Percentiles rank a stretch among this genome's conserved stretches.
phyloP scores from a whole-genome alignment of 2,329 filamentous ascomycete species.

The Scedosporium boydii region DNA sequence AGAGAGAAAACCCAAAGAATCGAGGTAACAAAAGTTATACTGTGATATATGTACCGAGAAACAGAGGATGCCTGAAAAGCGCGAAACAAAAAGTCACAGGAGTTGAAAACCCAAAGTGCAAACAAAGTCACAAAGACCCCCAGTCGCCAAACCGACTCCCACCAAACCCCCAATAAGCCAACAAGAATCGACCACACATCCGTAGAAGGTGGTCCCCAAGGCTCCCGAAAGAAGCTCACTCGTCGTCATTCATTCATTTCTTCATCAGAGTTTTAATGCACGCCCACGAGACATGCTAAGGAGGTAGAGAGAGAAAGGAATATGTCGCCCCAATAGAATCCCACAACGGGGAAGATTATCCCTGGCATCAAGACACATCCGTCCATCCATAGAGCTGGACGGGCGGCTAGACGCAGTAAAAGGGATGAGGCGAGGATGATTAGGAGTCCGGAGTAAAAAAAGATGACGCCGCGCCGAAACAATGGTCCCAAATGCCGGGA shows the following conservation, averaged over 20 bases:
- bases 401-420: background rate
- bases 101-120: background rate
- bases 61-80: background rate
- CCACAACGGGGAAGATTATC: background rate
- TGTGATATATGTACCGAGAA: background rate
- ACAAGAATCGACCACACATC: background rate
- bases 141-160: background rate
- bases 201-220: background rate
- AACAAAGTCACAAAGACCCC: background rate
- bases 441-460: background rate
- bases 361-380: background rate
- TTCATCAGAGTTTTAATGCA: background rate
- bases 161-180: background rate
- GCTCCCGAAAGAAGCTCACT: background rate
- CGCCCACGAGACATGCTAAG: background rate
- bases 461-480: background rate
- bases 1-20: background rate
- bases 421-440: background rate
- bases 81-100: background rate
- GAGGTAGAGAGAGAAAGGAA: background rate
- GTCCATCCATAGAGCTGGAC: background rate
- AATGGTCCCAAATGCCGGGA: background rate
- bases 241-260: constrained; percentile 1
- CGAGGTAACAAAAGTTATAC: background rate
- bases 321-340: background rate